A percentile compares a stretch with the other conserved stretches of the same genome.
Conservation (phyloP, 1,284 basidiomycete genomes). For the Trametes hirsuta region DNA sequence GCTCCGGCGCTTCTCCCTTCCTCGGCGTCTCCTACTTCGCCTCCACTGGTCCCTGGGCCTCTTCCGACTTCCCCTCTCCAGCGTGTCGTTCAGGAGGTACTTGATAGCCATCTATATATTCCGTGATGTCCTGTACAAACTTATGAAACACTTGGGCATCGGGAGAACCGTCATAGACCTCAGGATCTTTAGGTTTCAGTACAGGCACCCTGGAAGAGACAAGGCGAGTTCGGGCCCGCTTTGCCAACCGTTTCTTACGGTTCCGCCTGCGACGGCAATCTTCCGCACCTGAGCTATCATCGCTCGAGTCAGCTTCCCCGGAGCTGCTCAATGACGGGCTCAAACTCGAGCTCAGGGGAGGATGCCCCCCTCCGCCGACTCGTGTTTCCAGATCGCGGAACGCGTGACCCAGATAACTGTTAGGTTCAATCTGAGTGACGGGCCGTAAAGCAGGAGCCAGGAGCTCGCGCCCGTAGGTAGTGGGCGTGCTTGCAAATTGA, state of each 20-base stretch:
- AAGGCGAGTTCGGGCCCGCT: neutral
- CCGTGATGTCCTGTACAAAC: slow-evolving; percentile 12
- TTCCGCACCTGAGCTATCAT: too few species aligned
- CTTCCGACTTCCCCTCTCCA: too few species aligned
- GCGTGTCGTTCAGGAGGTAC: neutral
- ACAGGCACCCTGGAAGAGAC: neutral
- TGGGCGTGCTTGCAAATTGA: neutral
- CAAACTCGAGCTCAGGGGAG: neutral
- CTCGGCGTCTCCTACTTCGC: too few species aligned
- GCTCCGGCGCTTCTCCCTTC: too few species aligned
- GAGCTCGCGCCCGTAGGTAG: neutral
- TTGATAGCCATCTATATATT: slow-evolving; percentile 14
- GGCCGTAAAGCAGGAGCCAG: slow-evolving; percentile 1
- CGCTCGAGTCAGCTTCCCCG: too few species aligned
- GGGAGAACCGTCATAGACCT: neutral
- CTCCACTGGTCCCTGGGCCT: too few species aligned
- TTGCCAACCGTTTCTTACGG: neutral
- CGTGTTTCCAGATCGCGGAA: neutral
- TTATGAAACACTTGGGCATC: slow-evolving; percentile 12
- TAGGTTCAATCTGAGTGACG: slow-evolving; percentile 13
- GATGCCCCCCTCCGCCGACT: neutral
- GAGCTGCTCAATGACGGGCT: neutral
- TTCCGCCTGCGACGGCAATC: neutral
- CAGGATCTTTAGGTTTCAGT: slow-evolving; percentile 12
- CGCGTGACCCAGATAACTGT: slow-evolving; percentile 15